A percentile compares a stretch with the other conserved stretches of the same genome.
These are phyloP conservation scores for Hordeum marinum DNA, from an alignment of 176 grass and related monocot species.

Conservation along the genomic window DNA sequence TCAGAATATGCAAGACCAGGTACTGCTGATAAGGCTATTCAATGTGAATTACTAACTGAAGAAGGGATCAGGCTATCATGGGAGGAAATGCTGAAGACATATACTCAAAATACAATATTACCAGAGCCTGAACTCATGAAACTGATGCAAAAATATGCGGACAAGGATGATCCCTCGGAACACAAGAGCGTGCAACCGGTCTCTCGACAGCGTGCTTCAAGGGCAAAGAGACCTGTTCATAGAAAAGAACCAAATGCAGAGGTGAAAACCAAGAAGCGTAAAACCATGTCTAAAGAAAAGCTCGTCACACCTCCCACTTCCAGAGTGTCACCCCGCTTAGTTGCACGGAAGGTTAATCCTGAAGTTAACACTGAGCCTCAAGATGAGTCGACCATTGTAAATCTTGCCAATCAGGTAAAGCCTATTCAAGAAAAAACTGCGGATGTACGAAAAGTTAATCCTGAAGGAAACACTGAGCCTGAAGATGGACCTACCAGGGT, in stretches of 20 bases:
- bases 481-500: not conserved
- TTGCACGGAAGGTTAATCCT: conserved; percentile 32
- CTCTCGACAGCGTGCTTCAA: not conserved
- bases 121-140: conserved; percentile 5
- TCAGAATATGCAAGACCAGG: conserved; percentile 25
- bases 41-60: conserved; percentile 46
- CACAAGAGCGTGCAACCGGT: not conserved
- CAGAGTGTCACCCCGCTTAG: conserved; percentile 34
- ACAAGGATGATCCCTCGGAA: conserved; percentile 17
- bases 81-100: conserved; percentile 13
- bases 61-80: conserved; percentile 21
- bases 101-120: not conserved
- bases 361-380: conserved; percentile 1
- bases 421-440: not conserved
- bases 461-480: not conserved
- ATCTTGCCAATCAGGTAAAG: conserved; percentile 12
- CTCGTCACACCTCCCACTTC: conserved; percentile 24
- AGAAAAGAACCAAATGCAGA: conserved; percentile 24
- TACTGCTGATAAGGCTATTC: conserved; percentile 50
- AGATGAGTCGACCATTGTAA: not conserved
- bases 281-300: conserved; percentile 3
- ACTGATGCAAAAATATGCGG: conserved; percentile 4
- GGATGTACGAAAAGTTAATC: not conserved
- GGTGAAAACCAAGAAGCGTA: conserved; percentile 29
- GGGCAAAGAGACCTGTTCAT: conserved; percentile 19